A percentile compares a stretch with the other conserved stretches of the same genome.
phyloP scores from a whole-genome alignment of 116 monocot species.

The Papilionanthe hybrid region DNA sequence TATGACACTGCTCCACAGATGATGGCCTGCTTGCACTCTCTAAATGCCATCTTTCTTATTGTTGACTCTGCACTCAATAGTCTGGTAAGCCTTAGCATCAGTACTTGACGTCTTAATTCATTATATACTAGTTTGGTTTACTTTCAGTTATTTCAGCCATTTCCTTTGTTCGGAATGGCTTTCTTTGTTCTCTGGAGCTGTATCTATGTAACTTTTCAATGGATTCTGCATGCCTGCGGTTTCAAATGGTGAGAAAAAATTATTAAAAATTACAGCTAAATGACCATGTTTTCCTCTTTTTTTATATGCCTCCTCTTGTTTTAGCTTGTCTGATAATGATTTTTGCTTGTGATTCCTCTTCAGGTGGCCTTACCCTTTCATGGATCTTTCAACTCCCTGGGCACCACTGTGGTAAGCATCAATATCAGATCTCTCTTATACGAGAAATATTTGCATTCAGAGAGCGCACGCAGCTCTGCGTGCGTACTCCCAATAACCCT shows the following conservation, averaged over 20 bases:
- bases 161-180: constrained; percentile 72
- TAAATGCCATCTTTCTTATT: constrained; percentile 63
- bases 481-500: too few species aligned
- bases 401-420: constrained; percentile 50
- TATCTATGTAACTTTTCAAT: constrained; percentile 59
- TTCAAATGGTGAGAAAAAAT: constrained; percentile 47
- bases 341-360: neutral
- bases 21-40: constrained; percentile 57
- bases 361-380: constrained; percentile 68
- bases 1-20: constrained; percentile 26
- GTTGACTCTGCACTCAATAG: constrained; percentile 64
- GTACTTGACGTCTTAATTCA: neutral
- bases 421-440: neutral
- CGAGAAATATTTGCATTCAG: too few species aligned
- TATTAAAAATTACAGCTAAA: neutral
- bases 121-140: neutral
- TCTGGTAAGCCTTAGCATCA: constrained; percentile 33
- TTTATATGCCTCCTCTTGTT: neutral
- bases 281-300: neutral
- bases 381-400: constrained; percentile 32
- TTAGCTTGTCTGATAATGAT: neutral
- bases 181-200: constrained; percentile 81
- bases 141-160: constrained; percentile 38
- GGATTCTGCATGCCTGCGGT: constrained; percentile 75
- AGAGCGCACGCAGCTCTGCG: too few species aligned